These are phyloP conservation scores for Ustilago bromivora DNA, from an alignment of 1,284 basidiomycete species.

Conservation along the genomic window DNA sequence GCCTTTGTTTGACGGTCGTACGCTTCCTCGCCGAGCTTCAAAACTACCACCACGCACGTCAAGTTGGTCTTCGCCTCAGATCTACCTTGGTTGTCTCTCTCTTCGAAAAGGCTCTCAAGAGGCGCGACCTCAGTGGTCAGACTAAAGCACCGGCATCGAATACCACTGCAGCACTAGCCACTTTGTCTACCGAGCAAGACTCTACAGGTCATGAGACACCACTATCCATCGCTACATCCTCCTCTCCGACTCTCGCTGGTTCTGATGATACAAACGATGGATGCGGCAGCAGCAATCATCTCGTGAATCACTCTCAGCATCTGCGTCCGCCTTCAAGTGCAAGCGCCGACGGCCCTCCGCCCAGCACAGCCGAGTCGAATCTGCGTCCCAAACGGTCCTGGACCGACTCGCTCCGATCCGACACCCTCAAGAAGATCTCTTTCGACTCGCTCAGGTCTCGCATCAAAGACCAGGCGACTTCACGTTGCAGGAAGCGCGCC, in stretches of 20 bases:
- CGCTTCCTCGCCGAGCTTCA: conserved; percentile 56
- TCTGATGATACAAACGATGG: conserved; percentile 4
- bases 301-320: background rate
- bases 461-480: conserved; percentile 2
- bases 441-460: conserved; percentile 29
- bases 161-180: background rate
- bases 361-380: background rate
- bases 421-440: conserved; percentile 22
- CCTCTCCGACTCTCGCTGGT: conserved; percentile 1
- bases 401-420: conserved; percentile 7
- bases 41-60: conserved; percentile 67
- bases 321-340: conserved; percentile 1
- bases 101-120: conserved; percentile 66
- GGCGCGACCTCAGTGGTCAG: conserved; percentile 56
- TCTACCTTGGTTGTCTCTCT: conserved; percentile 63
- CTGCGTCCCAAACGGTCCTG: conserved; percentile 17
- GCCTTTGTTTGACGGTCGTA: conserved; percentile 47
- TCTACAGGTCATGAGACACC: background rate
- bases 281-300: background rate
- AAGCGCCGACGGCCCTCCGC: background rate
- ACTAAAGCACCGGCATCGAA: conserved; percentile 13
- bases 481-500: conserved; percentile 9
- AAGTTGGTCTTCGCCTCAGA: conserved; percentile 65
- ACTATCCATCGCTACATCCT: background rate
- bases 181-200: background rate